Conservation (phyloP, 2,329 filamentous ascomycete genomes). For the Exophiala xenobiotica region DNA sequence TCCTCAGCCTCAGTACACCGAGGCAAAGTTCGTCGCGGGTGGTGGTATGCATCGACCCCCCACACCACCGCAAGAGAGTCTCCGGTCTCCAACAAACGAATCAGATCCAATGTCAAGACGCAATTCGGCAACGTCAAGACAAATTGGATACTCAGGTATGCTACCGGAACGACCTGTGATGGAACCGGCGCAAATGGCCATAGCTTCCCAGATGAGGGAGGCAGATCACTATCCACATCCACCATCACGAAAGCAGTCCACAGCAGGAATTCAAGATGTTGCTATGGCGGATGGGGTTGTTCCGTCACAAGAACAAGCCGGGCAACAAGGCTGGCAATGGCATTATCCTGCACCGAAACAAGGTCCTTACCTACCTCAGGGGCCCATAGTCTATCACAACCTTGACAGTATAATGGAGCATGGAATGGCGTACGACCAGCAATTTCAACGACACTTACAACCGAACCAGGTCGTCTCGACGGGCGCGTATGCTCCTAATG, state of each 20-base stretch:
- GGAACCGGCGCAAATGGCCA: not conserved
- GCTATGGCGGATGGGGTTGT: not conserved
- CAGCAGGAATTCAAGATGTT: not conserved
- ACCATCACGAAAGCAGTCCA: not conserved
- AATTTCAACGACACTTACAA: constrained; percentile 7
- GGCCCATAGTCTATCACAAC: not conserved
- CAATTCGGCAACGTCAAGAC: constrained; percentile 12
- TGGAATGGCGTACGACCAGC: constrained; percentile 5
- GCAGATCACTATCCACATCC: not conserved
- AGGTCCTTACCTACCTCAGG: not conserved
- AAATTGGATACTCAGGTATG: constrained; percentile 3
- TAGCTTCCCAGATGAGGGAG: not conserved
- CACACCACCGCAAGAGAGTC: constrained; percentile 7
- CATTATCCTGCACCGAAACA: not conserved
- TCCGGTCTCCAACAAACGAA: constrained; percentile 14
- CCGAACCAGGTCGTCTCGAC: constrained; percentile 12
- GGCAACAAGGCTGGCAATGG: not conserved
- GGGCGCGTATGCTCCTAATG: constrained; percentile 5
- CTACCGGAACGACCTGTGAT: not conserved
- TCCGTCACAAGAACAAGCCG: not conserved
- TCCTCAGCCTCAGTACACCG: not conserved
- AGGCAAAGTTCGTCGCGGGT: not conserved
- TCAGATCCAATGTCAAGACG: constrained; percentile 6
- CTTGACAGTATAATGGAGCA: not conserved
- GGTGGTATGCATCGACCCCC: not conserved